Percentiles rank a stretch among this genome's conserved stretches.
Evolutionary conservation across 805 yeast species (phyloP).

Genomic region (Saccharomycopsis javanensis): DNA sequence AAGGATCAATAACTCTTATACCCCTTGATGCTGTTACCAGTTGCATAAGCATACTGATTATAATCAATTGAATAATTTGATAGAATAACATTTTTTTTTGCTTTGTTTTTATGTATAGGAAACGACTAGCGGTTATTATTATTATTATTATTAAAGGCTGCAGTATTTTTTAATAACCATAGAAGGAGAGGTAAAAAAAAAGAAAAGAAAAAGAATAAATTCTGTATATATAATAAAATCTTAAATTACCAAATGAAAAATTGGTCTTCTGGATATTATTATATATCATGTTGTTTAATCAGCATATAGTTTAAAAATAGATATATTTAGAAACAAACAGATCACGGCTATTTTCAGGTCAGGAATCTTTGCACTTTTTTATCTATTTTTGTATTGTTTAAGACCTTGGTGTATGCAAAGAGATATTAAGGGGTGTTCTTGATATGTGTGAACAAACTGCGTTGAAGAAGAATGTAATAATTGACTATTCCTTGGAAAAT

Average conservation of each 20-base stretch:
- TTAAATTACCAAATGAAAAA: too few relatives aligned
- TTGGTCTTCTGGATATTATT: not conserved
- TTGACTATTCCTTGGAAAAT: not conserved
- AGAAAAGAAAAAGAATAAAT: too few relatives aligned
- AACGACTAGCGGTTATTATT: too few relatives aligned
- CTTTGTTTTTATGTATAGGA: too few relatives aligned
- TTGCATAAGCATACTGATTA: not conserved
- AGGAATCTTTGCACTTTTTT: not conserved
- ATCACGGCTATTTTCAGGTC: not conserved
- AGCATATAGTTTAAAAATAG: not conserved
- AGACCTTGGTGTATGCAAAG: not conserved
- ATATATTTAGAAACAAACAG: not conserved
- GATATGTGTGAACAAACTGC: not conserved
- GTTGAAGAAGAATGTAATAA: not conserved
- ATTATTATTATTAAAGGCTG: too few relatives aligned
- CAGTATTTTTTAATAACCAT: too few relatives aligned
- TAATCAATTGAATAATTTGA: not conserved
- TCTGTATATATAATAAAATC: too few relatives aligned
- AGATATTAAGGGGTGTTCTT: not conserved
- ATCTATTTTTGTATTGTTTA: not conserved
- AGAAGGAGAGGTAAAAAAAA: too few relatives aligned
- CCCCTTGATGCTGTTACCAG: not conserved
- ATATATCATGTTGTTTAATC: not conserved
- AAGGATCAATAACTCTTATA: not conserved
- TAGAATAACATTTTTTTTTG: too few relatives aligned